phyloP scores from a whole-genome alignment of 176 grass and related monocot genomes.

The Poa pratensis region DNA sequence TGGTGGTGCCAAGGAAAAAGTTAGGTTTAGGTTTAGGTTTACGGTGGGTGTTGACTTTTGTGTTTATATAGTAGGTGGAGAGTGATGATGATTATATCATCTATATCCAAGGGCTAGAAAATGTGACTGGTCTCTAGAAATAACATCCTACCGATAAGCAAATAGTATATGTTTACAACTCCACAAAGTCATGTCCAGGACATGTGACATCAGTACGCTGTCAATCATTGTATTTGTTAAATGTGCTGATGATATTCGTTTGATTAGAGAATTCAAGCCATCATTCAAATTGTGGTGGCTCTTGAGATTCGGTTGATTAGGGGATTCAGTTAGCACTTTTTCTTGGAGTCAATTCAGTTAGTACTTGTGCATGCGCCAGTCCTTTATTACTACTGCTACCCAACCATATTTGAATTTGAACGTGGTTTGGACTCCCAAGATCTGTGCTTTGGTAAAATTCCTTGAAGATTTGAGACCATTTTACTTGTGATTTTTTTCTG shows the following conservation, averaged over 20 bases:
- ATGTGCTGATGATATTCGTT: background rate
- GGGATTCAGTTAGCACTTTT: background rate
- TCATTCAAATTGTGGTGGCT: background rate
- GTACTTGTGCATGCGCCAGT: background rate
- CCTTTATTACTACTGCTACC: background rate
- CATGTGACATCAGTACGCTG: background rate
- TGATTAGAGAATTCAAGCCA: background rate
- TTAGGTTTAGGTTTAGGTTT: background rate
- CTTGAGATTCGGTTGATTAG: background rate
- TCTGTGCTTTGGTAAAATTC: background rate
- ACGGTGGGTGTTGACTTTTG: background rate
- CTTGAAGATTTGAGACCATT: slow-evolving; percentile 1
- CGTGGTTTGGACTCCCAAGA: background rate
- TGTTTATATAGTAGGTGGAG: background rate
- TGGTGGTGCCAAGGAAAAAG: background rate
- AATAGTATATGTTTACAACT: slow-evolving; percentile 20
- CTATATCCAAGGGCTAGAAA: background rate
- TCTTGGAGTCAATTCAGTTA: background rate
- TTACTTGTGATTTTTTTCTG: background rate
- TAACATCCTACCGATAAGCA: background rate
- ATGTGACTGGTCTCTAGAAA: background rate
- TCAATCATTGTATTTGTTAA: background rate
- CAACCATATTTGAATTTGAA: slow-evolving; percentile 29
- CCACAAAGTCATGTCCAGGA: background rate
- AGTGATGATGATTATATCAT: background rate